Evolutionary conservation across 202 grass and related monocot genomes (phyloP).

Genomic region (Musa balbisiana): DNA sequence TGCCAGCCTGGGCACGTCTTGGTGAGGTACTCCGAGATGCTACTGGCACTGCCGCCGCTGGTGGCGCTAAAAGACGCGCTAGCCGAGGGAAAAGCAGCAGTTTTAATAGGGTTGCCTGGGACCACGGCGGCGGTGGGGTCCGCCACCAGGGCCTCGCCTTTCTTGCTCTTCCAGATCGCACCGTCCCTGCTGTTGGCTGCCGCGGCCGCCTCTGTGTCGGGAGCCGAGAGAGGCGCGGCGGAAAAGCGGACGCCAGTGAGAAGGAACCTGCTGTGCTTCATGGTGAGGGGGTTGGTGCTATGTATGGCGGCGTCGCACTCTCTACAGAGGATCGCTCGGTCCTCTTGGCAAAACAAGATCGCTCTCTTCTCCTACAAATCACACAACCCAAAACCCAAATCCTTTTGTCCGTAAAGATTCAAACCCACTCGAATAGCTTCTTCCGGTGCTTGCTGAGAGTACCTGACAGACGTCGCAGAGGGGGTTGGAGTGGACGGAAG

Average conservation of each 20-base stretch:
- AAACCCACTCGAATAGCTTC: not conserved
- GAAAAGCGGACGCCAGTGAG: constrained; percentile 66
- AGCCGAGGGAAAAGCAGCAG: too few relatives aligned
- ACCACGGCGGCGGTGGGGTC: not conserved
- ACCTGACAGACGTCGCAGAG: constrained; percentile 91
- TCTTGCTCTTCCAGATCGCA: not conserved
- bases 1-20: constrained; percentile 78
- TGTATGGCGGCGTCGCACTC: constrained; percentile 71
- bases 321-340: constrained; percentile 73
- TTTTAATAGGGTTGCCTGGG: too few relatives aligned
- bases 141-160: not conserved
- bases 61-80: not conserved
- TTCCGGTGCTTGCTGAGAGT: not conserved
- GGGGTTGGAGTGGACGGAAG: constrained; percentile 27
- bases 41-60: constrained; percentile 20
- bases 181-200: not conserved
- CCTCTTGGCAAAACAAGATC: constrained; percentile 81
- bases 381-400: not conserved
- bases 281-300: constrained; percentile 51
- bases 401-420: not conserved
- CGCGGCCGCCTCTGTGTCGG: not conserved
- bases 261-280: constrained; percentile 65
- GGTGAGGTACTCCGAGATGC: constrained; percentile 82
- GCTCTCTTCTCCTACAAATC: constrained; percentile 52
- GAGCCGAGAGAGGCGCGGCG: constrained; percentile 33